Evolutionary conservation across 768 basidiomycete genomes (phyloP), one percentile per base, ranked within the genome.

Genomic region (Infundibulicybe gibba): DNA sequence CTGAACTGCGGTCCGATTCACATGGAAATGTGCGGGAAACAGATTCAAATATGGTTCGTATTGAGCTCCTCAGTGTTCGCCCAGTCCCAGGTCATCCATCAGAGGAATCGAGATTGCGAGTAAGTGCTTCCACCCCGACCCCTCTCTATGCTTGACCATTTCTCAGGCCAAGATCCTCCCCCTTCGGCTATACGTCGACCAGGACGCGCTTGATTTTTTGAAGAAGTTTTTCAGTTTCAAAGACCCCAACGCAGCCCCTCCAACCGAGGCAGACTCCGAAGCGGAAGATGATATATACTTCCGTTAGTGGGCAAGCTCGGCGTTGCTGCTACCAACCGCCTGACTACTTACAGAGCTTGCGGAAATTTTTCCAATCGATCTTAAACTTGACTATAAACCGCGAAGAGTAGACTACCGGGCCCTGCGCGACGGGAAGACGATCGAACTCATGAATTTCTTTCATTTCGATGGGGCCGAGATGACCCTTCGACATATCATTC

Each of bases 401-500:
- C 89, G 97, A 40, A 83, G 94, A 5, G 94, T 99, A 15, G 92
- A 98, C 63, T 97, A 97, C 62, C 72, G 82, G 51, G 97, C 94
- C 8, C 70, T 99, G 48, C 79, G 84, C 33, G 87, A 94, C 50
- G 97, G 97, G 12, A 82, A 77, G 64, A 94, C 93, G 0, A 95
- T 95, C 50, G 97, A 99, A 61, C 67, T 99, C 40, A 98, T 99
- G 95, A 99, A 99, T 62, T 98, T 99, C 65, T 99, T 99, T 85
- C 94, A 98, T 67, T 99, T 98, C 54, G 97, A 98, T 56, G 94
- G 92, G 0, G 90, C 95, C 3, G 97, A 97, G 65, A 98, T 99
- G 93, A 97, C 94, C 0, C 65, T 99, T 44, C 77, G 97, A 47
- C 94, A 97, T 58, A 86, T 98, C 52, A 92, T 90, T 14, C 63